Evolutionary conservation across 2,329 filamentous ascomycete species (phyloP).

Genomic region (Zelopaecilomyces penicillatus): DNA sequence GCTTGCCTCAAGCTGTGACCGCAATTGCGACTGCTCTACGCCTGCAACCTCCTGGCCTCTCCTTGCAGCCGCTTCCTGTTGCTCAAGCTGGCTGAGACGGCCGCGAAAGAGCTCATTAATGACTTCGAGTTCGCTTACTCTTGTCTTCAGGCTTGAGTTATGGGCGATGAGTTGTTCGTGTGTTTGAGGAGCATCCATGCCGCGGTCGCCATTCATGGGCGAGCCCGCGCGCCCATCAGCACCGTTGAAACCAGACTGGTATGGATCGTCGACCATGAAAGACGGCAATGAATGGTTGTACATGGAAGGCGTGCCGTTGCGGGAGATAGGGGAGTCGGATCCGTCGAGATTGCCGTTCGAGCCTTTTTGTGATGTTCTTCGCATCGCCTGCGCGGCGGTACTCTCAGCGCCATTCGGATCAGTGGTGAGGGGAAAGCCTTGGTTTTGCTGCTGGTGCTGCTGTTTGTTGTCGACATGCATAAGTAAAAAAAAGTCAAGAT

Average conservation of each 20-base stretch:
- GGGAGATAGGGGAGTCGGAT: conserved; percentile 69
- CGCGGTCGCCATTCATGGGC: conserved; percentile 49
- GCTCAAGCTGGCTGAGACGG: conserved; percentile 69
- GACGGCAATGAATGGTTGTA: conserved; percentile 67
- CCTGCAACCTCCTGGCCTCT: conserved; percentile 49
- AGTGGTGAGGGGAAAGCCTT: conserved; percentile 30
- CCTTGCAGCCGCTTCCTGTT: conserved; percentile 61
- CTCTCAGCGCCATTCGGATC: conserved; percentile 53
- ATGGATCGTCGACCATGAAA: conserved; percentile 68
- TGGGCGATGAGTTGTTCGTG: conserved; percentile 72
- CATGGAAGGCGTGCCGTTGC: conserved; percentile 68
- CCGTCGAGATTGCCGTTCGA: conserved; percentile 66
- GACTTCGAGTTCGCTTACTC: conserved; percentile 89
- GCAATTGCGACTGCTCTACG: conserved; percentile 48
- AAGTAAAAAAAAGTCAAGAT: not conserved
- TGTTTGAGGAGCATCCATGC: conserved; percentile 63
- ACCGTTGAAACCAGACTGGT: conserved; percentile 47
- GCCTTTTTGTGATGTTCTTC: conserved; percentile 58
- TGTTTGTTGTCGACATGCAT: conserved; percentile 13
- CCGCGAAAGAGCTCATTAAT: conserved; percentile 80
- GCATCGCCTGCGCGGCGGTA: conserved; percentile 44
- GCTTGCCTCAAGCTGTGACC: conserved; percentile 44
- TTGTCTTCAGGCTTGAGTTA: conserved; percentile 85
- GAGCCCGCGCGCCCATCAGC: conserved; percentile 43
- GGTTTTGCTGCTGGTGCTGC: conserved; percentile 30